phyloP scores from a whole-genome alignment of 192 early-diverging fungal genomes.

The Coemansia sp. region DNA sequence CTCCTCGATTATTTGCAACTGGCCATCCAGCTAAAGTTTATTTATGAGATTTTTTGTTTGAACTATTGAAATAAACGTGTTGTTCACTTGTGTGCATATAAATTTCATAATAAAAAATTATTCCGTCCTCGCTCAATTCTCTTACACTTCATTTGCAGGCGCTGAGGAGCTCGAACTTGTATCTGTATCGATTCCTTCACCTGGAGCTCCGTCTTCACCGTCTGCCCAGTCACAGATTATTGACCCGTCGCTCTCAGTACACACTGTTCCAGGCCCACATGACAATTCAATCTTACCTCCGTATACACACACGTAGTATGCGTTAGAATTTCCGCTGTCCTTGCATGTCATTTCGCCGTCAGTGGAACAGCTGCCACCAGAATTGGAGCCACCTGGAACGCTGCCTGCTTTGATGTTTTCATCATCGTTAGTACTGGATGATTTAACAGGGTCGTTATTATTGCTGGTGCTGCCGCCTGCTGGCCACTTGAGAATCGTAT shows the following conservation, averaged over 20 bases:
- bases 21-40: conserved; percentile 19
- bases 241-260: background rate
- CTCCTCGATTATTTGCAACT: conserved; percentile 23
- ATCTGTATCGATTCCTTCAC: background rate
- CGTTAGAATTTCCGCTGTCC: background rate
- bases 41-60: background rate
- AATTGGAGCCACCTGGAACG: background rate
- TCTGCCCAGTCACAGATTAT: background rate
- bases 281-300: background rate
- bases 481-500: conserved; percentile 10
- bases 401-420: background rate
- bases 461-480: no score
- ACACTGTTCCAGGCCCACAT: background rate
- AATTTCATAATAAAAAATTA: background rate
- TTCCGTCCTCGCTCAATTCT: background rate
- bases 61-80: background rate
- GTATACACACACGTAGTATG: background rate
- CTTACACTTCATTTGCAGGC: background rate
- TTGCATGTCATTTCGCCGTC: background rate
- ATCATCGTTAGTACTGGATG: background rate
- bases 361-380: background rate
- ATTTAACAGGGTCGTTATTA: no score
- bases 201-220: background rate
- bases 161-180: no score
- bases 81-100: no score